Evolutionary conservation across 176 grass and related monocot genomes (phyloP).

Genomic region (Rhynchospora pubera): DNA sequence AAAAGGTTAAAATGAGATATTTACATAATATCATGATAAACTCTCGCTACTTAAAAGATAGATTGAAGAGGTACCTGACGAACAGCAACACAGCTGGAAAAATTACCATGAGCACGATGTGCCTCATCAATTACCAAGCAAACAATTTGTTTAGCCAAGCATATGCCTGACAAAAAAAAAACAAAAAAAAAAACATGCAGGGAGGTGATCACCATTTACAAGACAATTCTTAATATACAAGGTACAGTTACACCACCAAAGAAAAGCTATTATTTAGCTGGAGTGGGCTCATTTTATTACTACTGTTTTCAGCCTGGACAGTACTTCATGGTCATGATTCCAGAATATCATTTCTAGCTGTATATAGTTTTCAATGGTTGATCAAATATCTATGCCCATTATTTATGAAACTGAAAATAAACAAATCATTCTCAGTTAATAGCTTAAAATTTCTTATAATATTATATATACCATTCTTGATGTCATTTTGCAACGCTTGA

Average conservation of each 20-base stretch:
- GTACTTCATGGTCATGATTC: not conserved
- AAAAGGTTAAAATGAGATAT: slow-evolving; percentile 25
- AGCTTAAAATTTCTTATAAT: not conserved
- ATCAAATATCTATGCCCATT: not conserved
- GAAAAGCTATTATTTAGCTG: not conserved
- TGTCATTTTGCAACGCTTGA: not conserved
- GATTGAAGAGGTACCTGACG: slow-evolving; percentile 41
- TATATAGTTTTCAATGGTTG: not conserved
- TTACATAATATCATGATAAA: slow-evolving; percentile 18
- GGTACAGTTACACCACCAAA: not conserved
- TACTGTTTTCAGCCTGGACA: not conserved
- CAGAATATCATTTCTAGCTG: not conserved
- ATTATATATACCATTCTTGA: not conserved
- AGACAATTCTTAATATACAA: not conserved
- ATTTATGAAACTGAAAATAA: not conserved
- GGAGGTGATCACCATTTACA: not conserved
- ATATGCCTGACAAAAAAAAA: slow-evolving; percentile 77
- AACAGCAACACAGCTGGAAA: slow-evolving; percentile 65
- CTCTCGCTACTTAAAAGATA: slow-evolving; percentile 14
- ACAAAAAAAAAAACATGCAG: slow-evolving; percentile 2
- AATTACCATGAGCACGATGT: slow-evolving; percentile 64
- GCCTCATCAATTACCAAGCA: slow-evolving; percentile 97
- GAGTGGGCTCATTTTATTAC: not conserved
- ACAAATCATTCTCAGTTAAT: not conserved
- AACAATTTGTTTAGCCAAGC: slow-evolving; percentile 66